Evolutionary conservation across 148 eudicot species (phyloP).

Genomic region (Persicaria maculosa): DNA sequence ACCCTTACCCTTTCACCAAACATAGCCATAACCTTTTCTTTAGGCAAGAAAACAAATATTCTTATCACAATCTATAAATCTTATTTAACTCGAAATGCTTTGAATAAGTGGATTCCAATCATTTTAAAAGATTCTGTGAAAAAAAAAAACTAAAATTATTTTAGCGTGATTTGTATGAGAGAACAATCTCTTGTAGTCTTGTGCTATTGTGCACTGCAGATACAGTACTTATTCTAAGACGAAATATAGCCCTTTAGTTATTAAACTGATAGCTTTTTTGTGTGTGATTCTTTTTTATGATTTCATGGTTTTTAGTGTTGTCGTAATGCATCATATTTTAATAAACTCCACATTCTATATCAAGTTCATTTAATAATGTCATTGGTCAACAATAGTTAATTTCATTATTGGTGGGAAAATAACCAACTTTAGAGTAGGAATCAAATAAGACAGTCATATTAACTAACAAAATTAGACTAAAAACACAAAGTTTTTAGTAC

Average conservation of each 20-base stretch:
- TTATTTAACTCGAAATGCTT: constrained; percentile 3
- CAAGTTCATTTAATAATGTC: not conserved
- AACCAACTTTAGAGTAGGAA: too few species aligned
- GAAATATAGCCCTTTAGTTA: not conserved
- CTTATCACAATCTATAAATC: not conserved
- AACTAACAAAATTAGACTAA: too few species aligned
- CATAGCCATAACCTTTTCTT: too few species aligned
- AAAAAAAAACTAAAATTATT: not conserved
- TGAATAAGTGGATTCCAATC: not conserved
- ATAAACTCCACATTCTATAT: not conserved
- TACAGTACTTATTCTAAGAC: constrained; percentile 4
- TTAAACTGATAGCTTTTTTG: constrained; percentile 1
- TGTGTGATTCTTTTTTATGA: not conserved
- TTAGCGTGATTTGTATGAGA: not conserved
- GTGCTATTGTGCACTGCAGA: not conserved
- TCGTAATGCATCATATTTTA: too few species aligned
- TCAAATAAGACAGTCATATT: too few species aligned
- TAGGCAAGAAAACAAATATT: too few species aligned
- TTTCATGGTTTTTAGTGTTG: not conserved
- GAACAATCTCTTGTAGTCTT: not conserved
- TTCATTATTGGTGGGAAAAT: not conserved
- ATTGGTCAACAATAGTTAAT: not conserved
- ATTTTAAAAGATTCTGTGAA: not conserved
- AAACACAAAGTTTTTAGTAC: too few species aligned
- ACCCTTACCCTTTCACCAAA: too few species aligned